Evolutionary conservation across 2,329 filamentous ascomycete species (phyloP).

Genomic region (Paecilomyces sp.): DNA sequence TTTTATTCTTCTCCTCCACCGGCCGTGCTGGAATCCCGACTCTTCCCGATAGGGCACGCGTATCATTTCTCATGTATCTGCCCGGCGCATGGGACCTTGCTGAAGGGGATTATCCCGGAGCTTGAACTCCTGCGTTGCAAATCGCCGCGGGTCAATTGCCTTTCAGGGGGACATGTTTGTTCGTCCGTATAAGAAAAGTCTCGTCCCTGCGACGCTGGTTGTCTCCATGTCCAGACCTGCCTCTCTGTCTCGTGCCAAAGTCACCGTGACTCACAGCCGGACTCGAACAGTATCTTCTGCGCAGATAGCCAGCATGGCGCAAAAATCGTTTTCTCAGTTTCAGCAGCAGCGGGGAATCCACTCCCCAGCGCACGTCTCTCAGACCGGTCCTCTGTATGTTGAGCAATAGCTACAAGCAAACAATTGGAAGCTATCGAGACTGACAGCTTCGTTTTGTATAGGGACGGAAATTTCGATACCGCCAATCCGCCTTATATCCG

Average conservation of each 20-base stretch:
- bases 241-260: background rate
- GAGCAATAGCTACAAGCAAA: background rate
- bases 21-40: constrained; percentile 1
- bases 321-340: background rate
- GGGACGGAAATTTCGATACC: constrained; percentile 42
- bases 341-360: background rate
- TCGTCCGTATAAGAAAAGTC: background rate
- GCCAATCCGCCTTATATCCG: constrained; percentile 43
- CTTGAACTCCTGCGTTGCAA: background rate
- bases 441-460: constrained; percentile 8
- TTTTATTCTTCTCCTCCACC: background rate
- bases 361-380: background rate
- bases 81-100: background rate
- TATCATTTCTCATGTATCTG: background rate
- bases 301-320: background rate
- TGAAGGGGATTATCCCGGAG: background rate
- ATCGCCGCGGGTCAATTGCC: background rate
- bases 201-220: background rate
- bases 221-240: background rate
- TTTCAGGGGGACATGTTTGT: background rate
- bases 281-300: background rate
- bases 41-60: background rate
- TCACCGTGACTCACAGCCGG: background rate
- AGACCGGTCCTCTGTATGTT: background rate
- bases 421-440: background rate